Conservation (phyloP, 1,284 basidiomycete genomes). For the Ustilago loliicola region DNA sequence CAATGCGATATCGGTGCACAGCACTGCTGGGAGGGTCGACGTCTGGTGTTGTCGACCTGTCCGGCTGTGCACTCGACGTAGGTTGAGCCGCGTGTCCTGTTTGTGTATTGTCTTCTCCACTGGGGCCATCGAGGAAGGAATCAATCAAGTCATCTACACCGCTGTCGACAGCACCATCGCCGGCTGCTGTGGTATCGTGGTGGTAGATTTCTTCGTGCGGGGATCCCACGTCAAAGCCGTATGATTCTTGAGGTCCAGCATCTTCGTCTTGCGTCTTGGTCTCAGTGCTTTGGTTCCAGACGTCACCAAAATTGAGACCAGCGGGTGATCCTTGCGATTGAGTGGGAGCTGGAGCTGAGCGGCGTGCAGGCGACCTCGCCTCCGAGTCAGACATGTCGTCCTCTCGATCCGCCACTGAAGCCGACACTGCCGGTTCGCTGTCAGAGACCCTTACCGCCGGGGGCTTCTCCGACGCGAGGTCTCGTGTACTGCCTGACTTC, state of each 20-base stretch:
- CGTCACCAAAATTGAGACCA: slow-evolving; percentile 37
- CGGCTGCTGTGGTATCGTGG: slow-evolving; percentile 2
- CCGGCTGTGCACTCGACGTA: background rate
- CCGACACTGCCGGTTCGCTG: slow-evolving; percentile 30
- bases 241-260: slow-evolving; percentile 24
- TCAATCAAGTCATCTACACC: slow-evolving; percentile 63
- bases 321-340: slow-evolving; percentile 19
- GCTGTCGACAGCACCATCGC: slow-evolving; percentile 3
- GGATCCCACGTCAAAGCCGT: slow-evolving; percentile 33
- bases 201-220: slow-evolving; percentile 18
- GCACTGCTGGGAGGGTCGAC: slow-evolving; percentile 31
- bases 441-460: slow-evolving; percentile 27
- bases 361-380: background rate
- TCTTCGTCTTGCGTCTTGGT: slow-evolving; percentile 8
- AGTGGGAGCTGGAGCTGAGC: slow-evolving; percentile 32
- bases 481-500: slow-evolving; percentile 1
- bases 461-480: background rate
- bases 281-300: slow-evolving; percentile 23
- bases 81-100: background rate
- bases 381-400: background rate
- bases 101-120: background rate
- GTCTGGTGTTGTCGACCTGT: slow-evolving; percentile 46
- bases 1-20: slow-evolving; percentile 28
- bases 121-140: slow-evolving; percentile 54
- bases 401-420: background rate